A percentile compares a stretch with the other conserved stretches of the same genome.
Evolutionary conservation across 495 filamentous ascomycete species (phyloP).

Genomic region (Parathielavia hyrcaniae): DNA sequence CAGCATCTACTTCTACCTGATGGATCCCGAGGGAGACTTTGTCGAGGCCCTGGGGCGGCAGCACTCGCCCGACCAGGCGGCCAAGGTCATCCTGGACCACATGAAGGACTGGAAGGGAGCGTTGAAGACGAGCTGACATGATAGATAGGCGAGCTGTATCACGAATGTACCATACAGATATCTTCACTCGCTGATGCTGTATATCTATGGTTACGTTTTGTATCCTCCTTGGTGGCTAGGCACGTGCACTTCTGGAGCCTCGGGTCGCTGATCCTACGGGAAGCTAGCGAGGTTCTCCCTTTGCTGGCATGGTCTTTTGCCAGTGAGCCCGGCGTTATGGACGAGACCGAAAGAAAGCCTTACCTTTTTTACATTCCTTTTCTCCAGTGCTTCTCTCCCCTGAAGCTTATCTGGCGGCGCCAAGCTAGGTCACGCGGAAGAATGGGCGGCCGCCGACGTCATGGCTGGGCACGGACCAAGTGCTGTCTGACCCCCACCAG

Average conservation of each 20-base stretch:
- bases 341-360: too few relatives aligned
- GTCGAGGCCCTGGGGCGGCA: conserved; percentile 94
- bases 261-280: not conserved
- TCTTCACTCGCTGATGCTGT: conserved; percentile 5
- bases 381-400: not conserved
- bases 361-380: too few relatives aligned
- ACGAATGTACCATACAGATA: conserved; percentile 18
- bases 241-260: not conserved
- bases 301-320: too few relatives aligned
- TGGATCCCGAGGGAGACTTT: conserved; percentile 98
- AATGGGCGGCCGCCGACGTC: not conserved
- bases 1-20: conserved; percentile 98
- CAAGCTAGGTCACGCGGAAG: too few relatives aligned
- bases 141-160: not conserved
- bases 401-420: too few relatives aligned
- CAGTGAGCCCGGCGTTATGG: too few relatives aligned
- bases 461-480: not conserved
- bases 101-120: conserved; percentile 79
- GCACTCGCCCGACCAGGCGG: conserved; percentile 80
- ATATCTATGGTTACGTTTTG: too few relatives aligned
- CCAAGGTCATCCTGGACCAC: conserved; percentile 77
- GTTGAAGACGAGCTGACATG: conserved; percentile 13
- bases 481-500: not conserved
- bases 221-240: not conserved
- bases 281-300: too few relatives aligned